phyloP scores from a whole-genome alignment of 805 yeast genomes.

The Ogataea ganodermae region DNA sequence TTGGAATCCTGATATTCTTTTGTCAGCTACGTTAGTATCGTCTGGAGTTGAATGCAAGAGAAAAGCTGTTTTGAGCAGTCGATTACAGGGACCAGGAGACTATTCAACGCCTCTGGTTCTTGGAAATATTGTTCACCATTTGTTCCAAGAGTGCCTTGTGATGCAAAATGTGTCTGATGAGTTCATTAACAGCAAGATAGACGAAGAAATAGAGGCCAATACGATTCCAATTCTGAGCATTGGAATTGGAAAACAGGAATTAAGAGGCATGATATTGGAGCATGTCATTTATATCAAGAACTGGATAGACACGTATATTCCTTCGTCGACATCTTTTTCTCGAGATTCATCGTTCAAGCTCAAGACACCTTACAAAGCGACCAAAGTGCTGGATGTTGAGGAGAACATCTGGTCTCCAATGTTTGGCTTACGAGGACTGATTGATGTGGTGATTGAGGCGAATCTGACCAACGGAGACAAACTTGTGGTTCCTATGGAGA shows the following conservation, averaged over 20 bases:
- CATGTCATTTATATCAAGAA: conserved; percentile 54
- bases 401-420: conserved; percentile 91
- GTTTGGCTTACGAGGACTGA: conserved; percentile 85
- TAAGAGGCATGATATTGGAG: conserved; percentile 44
- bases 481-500: conserved; percentile 76
- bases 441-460: conserved; percentile 84
- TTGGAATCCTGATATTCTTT: conserved; percentile 79
- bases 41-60: conserved; percentile 75
- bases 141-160: conserved; percentile 63
- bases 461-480: conserved; percentile 45
- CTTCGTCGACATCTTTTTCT: conserved; percentile 6
- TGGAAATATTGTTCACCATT: conserved; percentile 81
- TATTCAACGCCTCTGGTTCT: conserved; percentile 62
- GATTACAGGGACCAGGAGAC: conserved; percentile 65
- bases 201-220: conserved; percentile 29
- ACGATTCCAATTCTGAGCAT: conserved; percentile 52
- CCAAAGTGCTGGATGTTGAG: conserved; percentile 77
- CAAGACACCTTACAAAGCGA: conserved; percentile 49
- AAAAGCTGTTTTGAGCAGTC: conserved; percentile 59
- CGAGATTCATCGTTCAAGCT: conserved; percentile 7
- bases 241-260: conserved; percentile 47
- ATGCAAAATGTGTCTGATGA: conserved; percentile 38
- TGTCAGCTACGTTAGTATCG: conserved; percentile 82
- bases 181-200: conserved; percentile 40
- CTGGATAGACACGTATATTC: conserved; percentile 52